Conservation (phyloP, 148 eudicot species). For the Hydrangea macrophylla region DNA sequence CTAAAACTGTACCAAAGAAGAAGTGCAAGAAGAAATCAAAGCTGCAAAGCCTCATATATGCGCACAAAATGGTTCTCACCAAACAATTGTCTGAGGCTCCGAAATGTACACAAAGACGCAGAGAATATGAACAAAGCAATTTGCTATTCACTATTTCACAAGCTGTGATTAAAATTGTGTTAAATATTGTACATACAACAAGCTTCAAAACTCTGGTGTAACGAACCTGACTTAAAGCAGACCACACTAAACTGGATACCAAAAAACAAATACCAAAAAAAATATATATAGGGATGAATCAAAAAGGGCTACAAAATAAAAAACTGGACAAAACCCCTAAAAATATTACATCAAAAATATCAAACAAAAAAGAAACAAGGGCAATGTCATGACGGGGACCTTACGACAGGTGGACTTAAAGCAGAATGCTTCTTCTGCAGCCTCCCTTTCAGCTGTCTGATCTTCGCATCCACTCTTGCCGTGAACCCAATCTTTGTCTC, state of each 20-base stretch:
- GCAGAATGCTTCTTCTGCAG: slow-evolving; percentile 56
- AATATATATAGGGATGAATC: too few relatives aligned
- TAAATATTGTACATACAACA: slow-evolving; percentile 10
- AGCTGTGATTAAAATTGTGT: neutral
- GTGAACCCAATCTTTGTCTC: slow-evolving; percentile 69
- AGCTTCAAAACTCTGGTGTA: slow-evolving; percentile 9
- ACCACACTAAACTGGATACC: neutral
- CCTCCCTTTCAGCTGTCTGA: slow-evolving; percentile 58
- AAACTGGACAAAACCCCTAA: neutral
- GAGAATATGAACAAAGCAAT: neutral
- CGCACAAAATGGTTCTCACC: neutral
- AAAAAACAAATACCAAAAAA: neutral
- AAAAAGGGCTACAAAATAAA: neutral
- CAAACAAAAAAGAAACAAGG: neutral
- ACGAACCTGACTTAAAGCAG: neutral
- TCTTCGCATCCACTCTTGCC: slow-evolving; percentile 73
- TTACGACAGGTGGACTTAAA: slow-evolving; percentile 9
- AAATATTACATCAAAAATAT: slow-evolving; percentile 2
- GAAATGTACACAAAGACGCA: neutral
- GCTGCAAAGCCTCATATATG: neutral
- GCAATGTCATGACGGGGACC: slow-evolving; percentile 5
- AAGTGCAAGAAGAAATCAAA: neutral
- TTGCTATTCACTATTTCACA: neutral
- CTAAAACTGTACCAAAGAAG: neutral
- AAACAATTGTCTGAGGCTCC: neutral